A percentile compares a stretch with the other conserved stretches of the same genome.
These are phyloP conservation scores for Henckelia pumila DNA, from an alignment of 257 asterid genomes.

Conservation along the genomic window DNA sequence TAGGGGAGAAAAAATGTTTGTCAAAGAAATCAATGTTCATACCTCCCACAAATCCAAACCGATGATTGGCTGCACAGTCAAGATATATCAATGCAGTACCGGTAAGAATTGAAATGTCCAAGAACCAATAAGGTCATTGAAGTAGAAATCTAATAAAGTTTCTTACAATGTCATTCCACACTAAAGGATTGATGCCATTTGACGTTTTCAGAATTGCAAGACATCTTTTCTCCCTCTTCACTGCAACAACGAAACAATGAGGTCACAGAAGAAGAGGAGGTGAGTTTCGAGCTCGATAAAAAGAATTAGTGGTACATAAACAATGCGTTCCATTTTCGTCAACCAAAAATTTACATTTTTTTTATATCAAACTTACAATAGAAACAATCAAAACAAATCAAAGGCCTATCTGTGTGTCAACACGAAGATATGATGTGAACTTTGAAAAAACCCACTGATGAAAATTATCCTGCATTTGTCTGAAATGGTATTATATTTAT, in stretches of 20 bases:
- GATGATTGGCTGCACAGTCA: conserved; percentile 53
- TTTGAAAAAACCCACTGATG: too few relatives aligned
- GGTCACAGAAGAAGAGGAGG: neutral
- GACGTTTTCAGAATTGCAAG: conserved; percentile 58
- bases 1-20: neutral
- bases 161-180: conserved; percentile 62
- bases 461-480: too few relatives aligned
- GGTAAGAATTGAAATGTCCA: neutral
- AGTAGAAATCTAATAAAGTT: conserved; percentile 1
- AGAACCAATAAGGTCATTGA: conserved; percentile 1
- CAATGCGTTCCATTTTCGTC: neutral
- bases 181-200: conserved; percentile 54
- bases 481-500: too few relatives aligned
- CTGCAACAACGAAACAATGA: conserved; percentile 41
- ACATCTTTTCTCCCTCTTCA: conserved; percentile 78
- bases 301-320: too few relatives aligned
- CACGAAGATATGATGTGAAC: too few relatives aligned
- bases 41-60: conserved; percentile 74
- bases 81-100: conserved; percentile 22
- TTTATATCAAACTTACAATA: neutral
- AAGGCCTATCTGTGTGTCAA: neutral
- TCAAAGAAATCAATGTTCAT: neutral
- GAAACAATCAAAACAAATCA: too few relatives aligned
- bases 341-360: neutral
- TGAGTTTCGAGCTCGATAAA: neutral